Evolutionary conservation across 345 rosid species (phyloP), one percentile per base, ranked within the genome.

Genomic region (Iberis pinnata): DNA sequence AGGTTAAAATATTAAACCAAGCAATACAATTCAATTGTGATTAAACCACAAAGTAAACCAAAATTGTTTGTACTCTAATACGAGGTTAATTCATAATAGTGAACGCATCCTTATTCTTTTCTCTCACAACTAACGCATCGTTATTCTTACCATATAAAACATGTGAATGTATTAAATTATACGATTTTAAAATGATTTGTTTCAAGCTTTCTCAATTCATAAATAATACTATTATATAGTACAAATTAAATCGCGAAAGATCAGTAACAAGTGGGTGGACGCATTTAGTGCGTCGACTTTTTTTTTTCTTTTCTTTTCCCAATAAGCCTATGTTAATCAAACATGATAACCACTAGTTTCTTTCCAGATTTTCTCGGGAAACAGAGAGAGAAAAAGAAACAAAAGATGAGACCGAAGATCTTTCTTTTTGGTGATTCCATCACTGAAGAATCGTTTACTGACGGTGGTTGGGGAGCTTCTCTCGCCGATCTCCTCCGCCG

Each of bases 351-450:
- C 38, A 36, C 47, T 8, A 45, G 1, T 27, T 37, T 32, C 27
- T 11, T 42, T 18, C 20, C 24, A 5, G 27, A 31, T 16, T 36
- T 27, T 36, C 53, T 57, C 35, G 19, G 14, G 41, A 37, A 43
- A 56, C 5, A 41, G 25, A 56, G 33, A 2, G 42, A 51, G 16
- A 19, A 9, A 39, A 22, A 15, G 15, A 18, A 18, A 16, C 35
- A 42, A 33, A 56, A 36, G 59, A 83, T 80, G 87, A 80, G 96
- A 49, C 88, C 78, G 1, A 78, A 76, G 74, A 82, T 89, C 29
- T 72, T 70, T 63, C 80, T 89, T 27, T 90, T 84, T 31, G 98
- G 98, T 18, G 98, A 90, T 60, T 90, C 98, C 1, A 90, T 90
- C 51, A 90, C 98, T 31, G 95, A 90, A 58, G 72, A 33, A 48